Conservation (phyloP, 257 asterid species). For the Ilex asprella region DNA sequence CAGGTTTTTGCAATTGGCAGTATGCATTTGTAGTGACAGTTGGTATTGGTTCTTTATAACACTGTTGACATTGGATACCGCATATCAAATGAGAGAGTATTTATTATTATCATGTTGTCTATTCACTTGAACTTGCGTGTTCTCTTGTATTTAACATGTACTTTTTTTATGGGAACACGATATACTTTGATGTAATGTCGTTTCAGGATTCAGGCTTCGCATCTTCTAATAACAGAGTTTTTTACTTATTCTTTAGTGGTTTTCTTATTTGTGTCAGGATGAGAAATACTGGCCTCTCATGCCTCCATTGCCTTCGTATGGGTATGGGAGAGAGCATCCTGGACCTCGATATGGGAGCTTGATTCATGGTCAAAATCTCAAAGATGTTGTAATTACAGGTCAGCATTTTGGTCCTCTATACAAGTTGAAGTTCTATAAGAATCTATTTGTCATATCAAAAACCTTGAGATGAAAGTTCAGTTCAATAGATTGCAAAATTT, state of each 20-base stretch:
- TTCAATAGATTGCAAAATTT: neutral
- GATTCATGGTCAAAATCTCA: slow-evolving; percentile 75
- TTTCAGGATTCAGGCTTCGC: no score
- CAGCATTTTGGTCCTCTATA: slow-evolving; percentile 11
- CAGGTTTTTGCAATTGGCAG: no score
- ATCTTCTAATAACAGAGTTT: neutral
- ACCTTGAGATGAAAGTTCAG: neutral
- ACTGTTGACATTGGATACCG: no score
- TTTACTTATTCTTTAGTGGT: neutral
- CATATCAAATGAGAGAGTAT: no score
- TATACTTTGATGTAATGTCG: no score
- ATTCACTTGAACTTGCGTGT: no score
- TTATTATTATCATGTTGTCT: no score
- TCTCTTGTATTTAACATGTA: no score
- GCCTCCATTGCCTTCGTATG: slow-evolving; percentile 87
- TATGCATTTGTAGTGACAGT: no score
- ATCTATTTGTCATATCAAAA: neutral
- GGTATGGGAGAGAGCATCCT: slow-evolving; percentile 69
- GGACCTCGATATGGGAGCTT: slow-evolving; percentile 89
- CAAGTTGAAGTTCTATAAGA: neutral
- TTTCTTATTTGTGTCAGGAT: slow-evolving; percentile 30
- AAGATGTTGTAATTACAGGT: slow-evolving; percentile 77
- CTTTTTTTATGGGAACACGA: no score
- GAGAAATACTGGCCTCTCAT: slow-evolving; percentile 70
- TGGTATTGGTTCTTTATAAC: no score